Evolutionary conservation across 179 eudicot genomes (phyloP).

Genomic region (Heliamphora pulchella): DNA sequence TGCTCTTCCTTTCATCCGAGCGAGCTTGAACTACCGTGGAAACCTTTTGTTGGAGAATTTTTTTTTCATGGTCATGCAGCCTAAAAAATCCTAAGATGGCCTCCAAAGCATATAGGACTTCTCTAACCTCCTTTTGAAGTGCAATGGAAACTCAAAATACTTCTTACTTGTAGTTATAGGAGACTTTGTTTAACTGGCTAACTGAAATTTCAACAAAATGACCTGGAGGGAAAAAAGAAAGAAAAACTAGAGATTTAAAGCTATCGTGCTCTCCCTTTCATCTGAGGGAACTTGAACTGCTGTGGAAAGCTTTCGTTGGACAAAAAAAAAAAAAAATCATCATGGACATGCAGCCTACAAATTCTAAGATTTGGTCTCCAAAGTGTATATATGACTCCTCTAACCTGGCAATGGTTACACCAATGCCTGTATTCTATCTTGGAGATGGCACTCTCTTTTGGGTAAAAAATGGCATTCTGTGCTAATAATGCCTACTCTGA

Average conservation of each 20-base stretch:
- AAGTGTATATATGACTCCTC: neutral
- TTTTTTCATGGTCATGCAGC: neutral
- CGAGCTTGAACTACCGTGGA: too few species aligned
- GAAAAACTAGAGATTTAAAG: neutral
- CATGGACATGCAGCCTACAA: neutral
- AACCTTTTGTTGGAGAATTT: too few species aligned
- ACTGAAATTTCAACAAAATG: neutral
- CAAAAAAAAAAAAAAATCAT: neutral
- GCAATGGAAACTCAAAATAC: neutral
- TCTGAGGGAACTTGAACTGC: neutral
- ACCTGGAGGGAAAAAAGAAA: neutral
- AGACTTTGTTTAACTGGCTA: neutral
- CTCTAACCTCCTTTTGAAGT: too few species aligned
- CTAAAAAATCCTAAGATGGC: too few species aligned
- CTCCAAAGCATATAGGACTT: too few species aligned
- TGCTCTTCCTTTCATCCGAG: too few species aligned
- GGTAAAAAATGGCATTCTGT: neutral
- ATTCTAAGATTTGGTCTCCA: neutral
- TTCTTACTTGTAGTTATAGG: too few species aligned
- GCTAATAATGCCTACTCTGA: neutral
- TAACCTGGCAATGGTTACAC: neutral
- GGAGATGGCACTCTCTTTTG: neutral
- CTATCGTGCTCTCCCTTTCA: neutral
- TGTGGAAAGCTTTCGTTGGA: neutral
- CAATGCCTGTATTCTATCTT: neutral